These are phyloP conservation scores for Lonicera japonica DNA, from an alignment of 129 eudicot genomes.

Conservation along the genomic window DNA sequence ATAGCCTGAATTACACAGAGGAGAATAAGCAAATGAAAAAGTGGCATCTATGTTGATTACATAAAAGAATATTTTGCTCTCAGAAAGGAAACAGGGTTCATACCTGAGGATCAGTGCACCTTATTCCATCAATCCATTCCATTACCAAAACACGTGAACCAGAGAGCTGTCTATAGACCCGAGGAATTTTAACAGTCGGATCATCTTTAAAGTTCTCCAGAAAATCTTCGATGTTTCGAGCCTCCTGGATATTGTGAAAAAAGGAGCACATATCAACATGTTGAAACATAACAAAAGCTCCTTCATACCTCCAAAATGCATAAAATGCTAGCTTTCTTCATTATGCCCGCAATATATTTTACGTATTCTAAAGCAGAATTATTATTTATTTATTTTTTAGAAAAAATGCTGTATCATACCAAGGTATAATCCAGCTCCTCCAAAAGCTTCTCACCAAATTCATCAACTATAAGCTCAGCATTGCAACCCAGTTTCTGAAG, in stretches of 20 bases:
- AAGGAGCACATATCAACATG: background rate
- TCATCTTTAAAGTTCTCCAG: conserved; percentile 88
- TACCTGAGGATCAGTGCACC: conserved; percentile 98
- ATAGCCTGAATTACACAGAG: conserved; percentile 61
- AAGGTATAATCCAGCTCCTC: conserved; percentile 99
- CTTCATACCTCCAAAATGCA: background rate
- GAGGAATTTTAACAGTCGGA: conserved; percentile 95
- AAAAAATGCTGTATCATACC: conserved; percentile 42
- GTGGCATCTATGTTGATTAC: background rate
- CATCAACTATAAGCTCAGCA: conserved; percentile 99
- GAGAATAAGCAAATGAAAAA: conserved; percentile 5
- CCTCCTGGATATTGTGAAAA: conserved; percentile 53
- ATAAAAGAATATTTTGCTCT: background rate
- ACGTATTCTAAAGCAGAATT: background rate
- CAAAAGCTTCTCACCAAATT: conserved; percentile 97
- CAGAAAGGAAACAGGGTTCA: background rate
- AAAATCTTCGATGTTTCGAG: conserved; percentile 95
- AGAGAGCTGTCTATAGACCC: conserved; percentile 72
- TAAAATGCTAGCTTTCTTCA: background rate
- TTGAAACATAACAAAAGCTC: background rate
- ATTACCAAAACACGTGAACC: conserved; percentile 96
- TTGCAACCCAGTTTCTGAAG: conserved; percentile 93
- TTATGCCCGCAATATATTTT: background rate
- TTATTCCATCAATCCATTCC: conserved; percentile 99
- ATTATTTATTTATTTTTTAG: background rate